Evolutionary conservation across 768 basidiomycete genomes (phyloP), one percentile per base, ranked within the genome.

Genomic region (Serpula lacrymans): DNA sequence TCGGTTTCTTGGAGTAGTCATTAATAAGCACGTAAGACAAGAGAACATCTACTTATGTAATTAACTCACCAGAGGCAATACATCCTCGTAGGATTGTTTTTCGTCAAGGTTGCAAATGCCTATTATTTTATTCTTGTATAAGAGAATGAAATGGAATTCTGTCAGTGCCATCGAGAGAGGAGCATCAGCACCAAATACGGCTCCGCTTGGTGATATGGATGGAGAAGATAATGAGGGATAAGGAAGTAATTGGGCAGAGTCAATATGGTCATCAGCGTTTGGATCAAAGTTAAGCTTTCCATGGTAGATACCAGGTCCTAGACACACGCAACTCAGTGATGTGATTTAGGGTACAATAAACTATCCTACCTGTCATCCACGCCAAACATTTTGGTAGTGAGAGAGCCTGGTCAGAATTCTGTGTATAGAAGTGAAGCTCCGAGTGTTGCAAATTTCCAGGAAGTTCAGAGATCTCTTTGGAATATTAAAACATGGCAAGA

Each of bases 271-370:
- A 59, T 92, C 86, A 11, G 80, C 67, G 34, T 75, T 69, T 1
- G 78, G 67, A 16, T 83, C 77, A 53, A 84, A 83, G 53, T 82
- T 84, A 36, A 95, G 69, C 8, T 68, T 69, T 11, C 89, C 90
- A 54, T 93, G 84, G 59, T 94, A 98, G 32, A 97, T 76, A 8
- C 95, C 95, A 30, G 87, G 85, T 11, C 78, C 91, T 93, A 51
- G 3, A 42, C 8, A 40, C 24, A 25, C 16, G 2, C 12, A 6
- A 6, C 28, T 28, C 9, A 12, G 16, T 14, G 10, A 40, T 20
- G 23, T 16, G 12, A 12, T 23, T 39, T 14, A 40, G 43, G 14
- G n/a, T 49, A 17, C 31, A 42, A 42, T 34, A 36, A 9, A 36
- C 31, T 3, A 3, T 51, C 78, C 49, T 41, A 90, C 94, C 81